Percentiles rank a stretch among this genome's conserved stretches.
Conservation (phyloP, 179 eudicot species). For the Patellifolia procumbens region DNA sequence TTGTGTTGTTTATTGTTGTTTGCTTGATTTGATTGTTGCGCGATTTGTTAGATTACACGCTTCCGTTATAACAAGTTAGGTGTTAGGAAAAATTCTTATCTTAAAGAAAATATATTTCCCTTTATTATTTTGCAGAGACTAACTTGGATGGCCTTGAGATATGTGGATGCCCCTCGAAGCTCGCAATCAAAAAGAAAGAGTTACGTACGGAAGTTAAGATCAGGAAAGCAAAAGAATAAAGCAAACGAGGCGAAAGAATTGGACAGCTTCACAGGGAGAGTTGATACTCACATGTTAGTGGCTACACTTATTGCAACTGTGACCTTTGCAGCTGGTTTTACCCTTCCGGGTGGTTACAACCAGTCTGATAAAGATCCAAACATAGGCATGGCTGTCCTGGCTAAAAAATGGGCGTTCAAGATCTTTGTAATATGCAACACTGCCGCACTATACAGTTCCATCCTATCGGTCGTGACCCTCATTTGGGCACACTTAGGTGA, state of each 20-base stretch:
- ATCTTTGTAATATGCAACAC: constrained; percentile 20
- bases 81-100: background rate
- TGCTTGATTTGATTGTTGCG: no score
- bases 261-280: constrained; percentile 10
- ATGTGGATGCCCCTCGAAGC: constrained; percentile 28
- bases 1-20: no score
- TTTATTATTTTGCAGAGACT: constrained; percentile 17
- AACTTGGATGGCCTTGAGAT: constrained; percentile 34
- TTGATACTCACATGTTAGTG: constrained; percentile 18
- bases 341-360: constrained; percentile 18
- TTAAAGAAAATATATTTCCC: background rate
- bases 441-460: constrained; percentile 18
- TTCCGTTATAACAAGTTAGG: no score
- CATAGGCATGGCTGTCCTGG: background rate
- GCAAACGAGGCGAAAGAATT: background rate
- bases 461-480: constrained; percentile 16
- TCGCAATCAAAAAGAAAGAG: constrained; percentile 19
- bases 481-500: constrained; percentile 25
- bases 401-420: background rate
- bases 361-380: background rate
- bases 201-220: background rate
- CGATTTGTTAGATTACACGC: no score
- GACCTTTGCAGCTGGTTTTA: constrained; percentile 31
- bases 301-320: constrained; percentile 29
- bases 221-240: background rate